phyloP scores from a whole-genome alignment of 345 rosid species.

The Camelina laxa region DNA sequence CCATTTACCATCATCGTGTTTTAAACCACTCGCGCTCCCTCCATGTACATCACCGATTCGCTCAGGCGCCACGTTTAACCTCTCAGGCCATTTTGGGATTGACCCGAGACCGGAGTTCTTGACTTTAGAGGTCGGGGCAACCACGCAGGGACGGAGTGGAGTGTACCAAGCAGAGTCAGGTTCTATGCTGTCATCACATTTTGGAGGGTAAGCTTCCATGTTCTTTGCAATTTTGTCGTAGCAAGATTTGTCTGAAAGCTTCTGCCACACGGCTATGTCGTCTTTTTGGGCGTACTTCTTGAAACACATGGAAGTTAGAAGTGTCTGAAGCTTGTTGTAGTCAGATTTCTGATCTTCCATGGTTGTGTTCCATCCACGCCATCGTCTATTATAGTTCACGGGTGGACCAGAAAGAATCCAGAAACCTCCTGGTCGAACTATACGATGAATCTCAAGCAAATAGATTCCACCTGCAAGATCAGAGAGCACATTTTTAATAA shows the following conservation, averaged over 20 bases:
- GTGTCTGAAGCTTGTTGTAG: conserved; percentile 74
- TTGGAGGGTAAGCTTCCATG: conserved; percentile 77
- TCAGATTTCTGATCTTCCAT: conserved; percentile 86
- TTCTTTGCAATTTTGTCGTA: conserved; percentile 61
- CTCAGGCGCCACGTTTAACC: conserved; percentile 68
- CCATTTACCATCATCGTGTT: conserved; percentile 89
- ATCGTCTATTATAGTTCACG: conserved; percentile 76
- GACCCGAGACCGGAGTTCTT: conserved; percentile 62
- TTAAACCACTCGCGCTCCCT: conserved; percentile 64
- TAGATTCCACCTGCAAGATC: conserved; percentile 84
- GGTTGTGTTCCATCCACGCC: conserved; percentile 99
- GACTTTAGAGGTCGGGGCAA: conserved; percentile 66
- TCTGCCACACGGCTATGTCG: conserved; percentile 97
- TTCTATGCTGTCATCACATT: conserved; percentile 93
- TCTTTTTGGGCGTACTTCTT: conserved; percentile 77
- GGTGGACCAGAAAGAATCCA: conserved; percentile 99
- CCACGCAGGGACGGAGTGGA: conserved; percentile 87
- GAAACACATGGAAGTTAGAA: conserved; percentile 92
- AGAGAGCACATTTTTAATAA: background rate
- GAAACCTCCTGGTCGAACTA: conserved; percentile 97
- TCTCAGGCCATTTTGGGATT: conserved; percentile 84
- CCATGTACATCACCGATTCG: conserved; percentile 72
- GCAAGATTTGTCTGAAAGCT: conserved; percentile 72
- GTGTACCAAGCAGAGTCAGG: conserved; percentile 99
- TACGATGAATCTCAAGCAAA: conserved; percentile 88